Evolutionary conservation across 306 rosid genomes (phyloP).

Genomic region (Fagus crenata): DNA sequence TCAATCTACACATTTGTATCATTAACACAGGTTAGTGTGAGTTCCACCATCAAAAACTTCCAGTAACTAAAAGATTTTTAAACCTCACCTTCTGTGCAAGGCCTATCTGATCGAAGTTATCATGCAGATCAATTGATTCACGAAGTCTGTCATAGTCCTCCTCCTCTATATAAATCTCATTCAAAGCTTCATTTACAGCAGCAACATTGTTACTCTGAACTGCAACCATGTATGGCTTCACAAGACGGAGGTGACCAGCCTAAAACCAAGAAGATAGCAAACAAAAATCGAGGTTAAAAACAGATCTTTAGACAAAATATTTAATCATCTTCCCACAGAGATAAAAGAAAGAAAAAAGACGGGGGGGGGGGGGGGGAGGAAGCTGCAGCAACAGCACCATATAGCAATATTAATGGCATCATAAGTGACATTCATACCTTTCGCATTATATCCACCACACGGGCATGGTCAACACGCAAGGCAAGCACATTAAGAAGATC

Average conservation of each 20-base stretch:
- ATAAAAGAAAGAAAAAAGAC: too few relatives aligned
- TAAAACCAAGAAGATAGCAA: too few relatives aligned
- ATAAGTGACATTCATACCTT: too few relatives aligned
- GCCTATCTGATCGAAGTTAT: constrained; percentile 97
- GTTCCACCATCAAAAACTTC: too few relatives aligned
- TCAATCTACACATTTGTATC: constrained; percentile 88
- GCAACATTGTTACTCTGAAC: constrained; percentile 98
- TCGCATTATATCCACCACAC: constrained; percentile 98
- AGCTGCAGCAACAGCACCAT: too few relatives aligned
- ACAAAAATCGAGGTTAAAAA: too few relatives aligned
- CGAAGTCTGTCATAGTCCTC: constrained; percentile 98
- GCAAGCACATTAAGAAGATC: constrained; percentile 98
- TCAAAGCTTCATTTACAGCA: constrained; percentile 98
- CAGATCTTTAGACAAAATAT: too few relatives aligned
- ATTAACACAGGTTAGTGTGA: too few relatives aligned
- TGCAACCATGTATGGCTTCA: constrained; percentile 99
- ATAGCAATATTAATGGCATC: too few relatives aligned
- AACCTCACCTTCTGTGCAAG: constrained; percentile 99
- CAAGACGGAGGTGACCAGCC: constrained; percentile 97
- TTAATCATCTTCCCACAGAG: neutral
- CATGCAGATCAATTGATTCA: constrained; percentile 96
- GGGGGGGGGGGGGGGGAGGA: too few relatives aligned
- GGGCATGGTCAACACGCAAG: constrained; percentile 96
- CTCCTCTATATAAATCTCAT: constrained; percentile 96
- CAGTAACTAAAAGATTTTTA: too few relatives aligned